phyloP scores from a whole-genome alignment of 805 yeast genomes.

The Cyberlindnera japonica region DNA sequence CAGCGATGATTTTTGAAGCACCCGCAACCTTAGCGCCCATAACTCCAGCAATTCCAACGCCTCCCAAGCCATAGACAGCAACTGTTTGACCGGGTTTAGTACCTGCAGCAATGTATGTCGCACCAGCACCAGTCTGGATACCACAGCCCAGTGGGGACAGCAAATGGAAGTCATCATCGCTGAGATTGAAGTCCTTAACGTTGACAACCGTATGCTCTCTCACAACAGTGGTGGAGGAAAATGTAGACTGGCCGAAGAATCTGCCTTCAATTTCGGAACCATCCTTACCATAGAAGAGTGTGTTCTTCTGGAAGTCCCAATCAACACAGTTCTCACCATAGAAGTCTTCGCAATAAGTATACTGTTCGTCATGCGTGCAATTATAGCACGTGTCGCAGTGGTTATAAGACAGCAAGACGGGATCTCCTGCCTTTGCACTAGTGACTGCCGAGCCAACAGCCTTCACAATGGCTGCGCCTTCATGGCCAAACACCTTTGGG shows the following conservation, averaged over 20 bases:
- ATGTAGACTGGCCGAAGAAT: slow-evolving; percentile 11
- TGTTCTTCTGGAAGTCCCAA: neutral
- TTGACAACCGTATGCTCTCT: slow-evolving; percentile 5
- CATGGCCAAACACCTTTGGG: slow-evolving; percentile 12
- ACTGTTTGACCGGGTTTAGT: slow-evolving; percentile 7
- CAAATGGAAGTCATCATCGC: slow-evolving; percentile 1
- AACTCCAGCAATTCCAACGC: slow-evolving; percentile 84
- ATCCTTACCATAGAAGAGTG: neutral
- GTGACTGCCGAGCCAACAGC: slow-evolving; percentile 7
- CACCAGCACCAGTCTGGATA: slow-evolving; percentile 13
- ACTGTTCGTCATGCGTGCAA: neutral
- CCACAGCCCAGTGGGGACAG: slow-evolving; percentile 12
- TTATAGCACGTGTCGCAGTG: slow-evolving; percentile 3
- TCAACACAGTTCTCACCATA: neutral
- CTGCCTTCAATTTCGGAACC: slow-evolving; percentile 4
- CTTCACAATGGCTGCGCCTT: slow-evolving; percentile 9
- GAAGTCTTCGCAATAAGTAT: neutral
- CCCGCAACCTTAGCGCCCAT: slow-evolving; percentile 72
- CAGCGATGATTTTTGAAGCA: slow-evolving; percentile 58
- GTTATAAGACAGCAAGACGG: slow-evolving; percentile 4
- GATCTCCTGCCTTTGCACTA: slow-evolving; percentile 6
- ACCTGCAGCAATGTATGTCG: slow-evolving; percentile 5
- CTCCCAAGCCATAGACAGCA: slow-evolving; percentile 29
- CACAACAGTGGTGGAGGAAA: slow-evolving; percentile 2
- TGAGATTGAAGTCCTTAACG: neutral